Evolutionary conservation across 306 rosid genomes (phyloP).

Genomic region (Crotalaria pallida): DNA sequence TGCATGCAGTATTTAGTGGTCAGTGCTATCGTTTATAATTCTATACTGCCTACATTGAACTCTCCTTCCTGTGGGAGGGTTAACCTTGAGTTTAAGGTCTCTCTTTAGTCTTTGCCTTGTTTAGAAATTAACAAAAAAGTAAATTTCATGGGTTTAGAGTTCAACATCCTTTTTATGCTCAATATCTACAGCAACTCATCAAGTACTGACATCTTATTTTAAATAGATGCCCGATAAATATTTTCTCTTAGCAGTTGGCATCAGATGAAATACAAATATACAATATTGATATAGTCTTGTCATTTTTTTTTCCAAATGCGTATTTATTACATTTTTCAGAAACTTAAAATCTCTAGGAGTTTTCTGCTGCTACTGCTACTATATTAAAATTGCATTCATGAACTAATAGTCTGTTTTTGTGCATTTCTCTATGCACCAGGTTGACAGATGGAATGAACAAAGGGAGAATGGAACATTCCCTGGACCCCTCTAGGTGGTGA

Average conservation of each 20-base stretch:
- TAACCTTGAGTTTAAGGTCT: not conserved
- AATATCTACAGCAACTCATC: not conserved
- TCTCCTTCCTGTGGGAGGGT: not conserved
- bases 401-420: not conserved
- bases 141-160: not conserved
- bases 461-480: conserved; percentile 84
- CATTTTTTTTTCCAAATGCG: not conserved
- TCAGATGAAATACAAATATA: not conserved
- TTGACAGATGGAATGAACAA: conserved; percentile 83
- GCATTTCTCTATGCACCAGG: conserved; percentile 27
- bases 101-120: too few relatives aligned
- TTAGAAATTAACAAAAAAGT: not conserved
- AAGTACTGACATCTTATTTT: not conserved
- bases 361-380: not conserved
- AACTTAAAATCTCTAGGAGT: not conserved
- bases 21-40: not conserved
- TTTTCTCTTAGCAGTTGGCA: not conserved
- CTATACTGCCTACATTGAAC: not conserved
- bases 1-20: not conserved
- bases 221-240: not conserved
- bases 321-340: not conserved
- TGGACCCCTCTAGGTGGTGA: conserved; percentile 58
- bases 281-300: not conserved
- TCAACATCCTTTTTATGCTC: not conserved
- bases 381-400: not conserved